Conservation (phyloP, 2,329 filamentous ascomycete genomes). For the Lachnellula cervina region DNA sequence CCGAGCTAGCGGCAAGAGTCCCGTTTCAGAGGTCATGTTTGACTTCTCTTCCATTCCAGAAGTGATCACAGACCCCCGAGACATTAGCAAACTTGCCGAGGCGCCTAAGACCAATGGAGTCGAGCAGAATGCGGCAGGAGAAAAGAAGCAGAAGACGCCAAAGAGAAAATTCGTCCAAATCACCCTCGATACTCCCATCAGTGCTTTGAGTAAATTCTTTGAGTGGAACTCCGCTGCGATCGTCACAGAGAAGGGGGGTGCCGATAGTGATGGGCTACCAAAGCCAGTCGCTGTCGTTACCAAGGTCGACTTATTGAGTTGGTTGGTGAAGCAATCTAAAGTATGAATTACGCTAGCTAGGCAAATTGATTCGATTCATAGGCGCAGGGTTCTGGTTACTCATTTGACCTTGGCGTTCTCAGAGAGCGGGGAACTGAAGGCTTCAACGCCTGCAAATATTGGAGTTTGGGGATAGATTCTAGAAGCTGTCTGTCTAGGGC, state of each 20-base stretch:
- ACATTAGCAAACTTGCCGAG: constrained; percentile 42
- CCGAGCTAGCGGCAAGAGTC: constrained; percentile 67
- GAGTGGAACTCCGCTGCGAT: constrained; percentile 98
- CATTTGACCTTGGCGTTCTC: not conserved
- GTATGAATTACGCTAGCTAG: not conserved
- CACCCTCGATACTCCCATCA: constrained; percentile 81
- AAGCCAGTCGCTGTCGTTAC: constrained; percentile 90
- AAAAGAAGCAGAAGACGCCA: constrained; percentile 36
- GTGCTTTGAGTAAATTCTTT: constrained; percentile 83
- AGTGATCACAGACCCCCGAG: constrained; percentile 80
- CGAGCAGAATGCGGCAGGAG: constrained; percentile 29
- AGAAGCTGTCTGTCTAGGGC: too few species aligned
- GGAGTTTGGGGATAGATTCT: too few species aligned
- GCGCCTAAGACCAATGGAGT: constrained; percentile 29
- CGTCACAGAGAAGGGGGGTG: constrained; percentile 70
- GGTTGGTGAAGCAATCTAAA: constrained; percentile 69
- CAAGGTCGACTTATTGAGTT: constrained; percentile 91
- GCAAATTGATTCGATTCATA: not conserved
- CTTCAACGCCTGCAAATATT: not conserved
- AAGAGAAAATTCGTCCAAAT: constrained; percentile 86
- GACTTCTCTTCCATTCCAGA: constrained; percentile 85
- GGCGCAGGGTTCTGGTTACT: not conserved
- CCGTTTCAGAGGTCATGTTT: constrained; percentile 91
- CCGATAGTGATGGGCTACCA: constrained; percentile 43
- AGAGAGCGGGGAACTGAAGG: not conserved